Percentiles rank a stretch among this genome's conserved stretches.
These are phyloP conservation scores for Yarrowia sp. DNA, from an alignment of 805 yeast genomes.

Conservation along the genomic window DNA sequence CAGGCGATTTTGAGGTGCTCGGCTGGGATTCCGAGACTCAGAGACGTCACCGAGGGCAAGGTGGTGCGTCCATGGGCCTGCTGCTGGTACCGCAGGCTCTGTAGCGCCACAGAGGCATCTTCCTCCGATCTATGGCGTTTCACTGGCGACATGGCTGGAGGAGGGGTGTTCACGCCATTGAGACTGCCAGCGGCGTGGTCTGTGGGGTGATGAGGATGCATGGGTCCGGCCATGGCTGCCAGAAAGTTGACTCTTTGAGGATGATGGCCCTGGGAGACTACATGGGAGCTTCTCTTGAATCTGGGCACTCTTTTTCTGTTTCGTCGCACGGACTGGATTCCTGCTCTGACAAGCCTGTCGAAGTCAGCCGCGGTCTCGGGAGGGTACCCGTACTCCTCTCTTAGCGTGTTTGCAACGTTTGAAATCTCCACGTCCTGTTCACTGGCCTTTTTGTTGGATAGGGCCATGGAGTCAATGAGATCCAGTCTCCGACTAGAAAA, in stretches of 20 bases:
- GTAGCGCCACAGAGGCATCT: conserved; percentile 33
- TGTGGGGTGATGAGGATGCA: conserved; percentile 12
- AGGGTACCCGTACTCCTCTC: conserved; percentile 79
- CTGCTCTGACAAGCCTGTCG: conserved; percentile 89
- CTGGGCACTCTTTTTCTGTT: conserved; percentile 58
- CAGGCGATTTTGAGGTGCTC: conserved; percentile 32
- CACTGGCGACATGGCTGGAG: conserved; percentile 11
- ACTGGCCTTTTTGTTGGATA: conserved; percentile 77
- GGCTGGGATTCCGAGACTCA: conserved; percentile 21
- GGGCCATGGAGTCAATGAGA: conserved; percentile 75
- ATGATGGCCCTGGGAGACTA: conserved; percentile 13
- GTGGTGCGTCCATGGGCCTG: conserved; percentile 17
- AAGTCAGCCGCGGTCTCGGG: conserved; percentile 69
- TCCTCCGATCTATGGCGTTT: conserved; percentile 31
- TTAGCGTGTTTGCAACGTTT: conserved; percentile 75
- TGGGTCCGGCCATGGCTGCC: conserved; percentile 34
- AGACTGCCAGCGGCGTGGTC: neutral
- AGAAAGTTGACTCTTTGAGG: conserved; percentile 35
- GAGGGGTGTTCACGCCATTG: neutral
- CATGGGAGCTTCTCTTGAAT: conserved; percentile 10
- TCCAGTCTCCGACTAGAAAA: conserved; percentile 91
- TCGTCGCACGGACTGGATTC: conserved; percentile 89
- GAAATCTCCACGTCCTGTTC: conserved; percentile 88
- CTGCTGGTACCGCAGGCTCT: conserved; percentile 31
- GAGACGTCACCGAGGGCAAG: conserved; percentile 11